Percentiles rank a stretch among this genome's conserved stretches.
These are phyloP conservation scores for Protomyces inundatus DNA, from an alignment of 1,139 yeast species.

Conservation along the genomic window DNA sequence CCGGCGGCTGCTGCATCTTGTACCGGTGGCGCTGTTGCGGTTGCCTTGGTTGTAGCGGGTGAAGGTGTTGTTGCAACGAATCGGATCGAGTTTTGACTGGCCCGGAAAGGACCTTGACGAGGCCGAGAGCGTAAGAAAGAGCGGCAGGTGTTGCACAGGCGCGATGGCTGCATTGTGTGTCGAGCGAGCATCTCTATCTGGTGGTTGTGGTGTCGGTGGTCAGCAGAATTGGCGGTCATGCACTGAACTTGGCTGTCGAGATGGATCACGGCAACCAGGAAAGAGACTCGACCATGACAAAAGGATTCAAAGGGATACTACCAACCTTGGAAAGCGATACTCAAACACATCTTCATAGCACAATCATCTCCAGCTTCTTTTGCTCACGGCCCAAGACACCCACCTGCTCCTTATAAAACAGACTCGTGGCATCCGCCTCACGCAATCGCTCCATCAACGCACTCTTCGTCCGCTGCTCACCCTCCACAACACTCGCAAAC, in stretches of 20 bases:
- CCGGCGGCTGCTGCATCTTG: background rate
- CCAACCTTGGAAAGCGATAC: background rate
- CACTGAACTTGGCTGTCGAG: too few relatives aligned
- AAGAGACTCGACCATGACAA: too few relatives aligned
- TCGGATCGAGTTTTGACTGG: background rate
- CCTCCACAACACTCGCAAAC: slow-evolving; percentile 65
- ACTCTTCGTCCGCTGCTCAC: slow-evolving; percentile 13
- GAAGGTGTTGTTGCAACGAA: background rate
- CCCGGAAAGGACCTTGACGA: too few relatives aligned
- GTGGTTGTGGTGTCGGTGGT: background rate
- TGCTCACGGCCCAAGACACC: slow-evolving; percentile 2
- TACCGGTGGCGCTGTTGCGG: background rate
- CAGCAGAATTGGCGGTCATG: background rate
- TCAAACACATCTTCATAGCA: background rate
- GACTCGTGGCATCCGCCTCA: slow-evolving; percentile 8
- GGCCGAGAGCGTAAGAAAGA: background rate
- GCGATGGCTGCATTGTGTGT: background rate
- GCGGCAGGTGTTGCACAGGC: background rate
- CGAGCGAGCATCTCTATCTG: background rate
- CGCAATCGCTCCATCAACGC: background rate
- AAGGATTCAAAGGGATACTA: background rate
- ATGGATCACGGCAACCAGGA: too few relatives aligned
- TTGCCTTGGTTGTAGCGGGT: background rate
- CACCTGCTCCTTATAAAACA: slow-evolving; percentile 11
- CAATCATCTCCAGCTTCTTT: slow-evolving; percentile 2